Percentiles rank a stretch among this genome's conserved stretches.
These are phyloP conservation scores for Massariosphaeria phaeospora DNA, from an alignment of 495 filamentous ascomycete species.

Conservation along the genomic window DNA sequence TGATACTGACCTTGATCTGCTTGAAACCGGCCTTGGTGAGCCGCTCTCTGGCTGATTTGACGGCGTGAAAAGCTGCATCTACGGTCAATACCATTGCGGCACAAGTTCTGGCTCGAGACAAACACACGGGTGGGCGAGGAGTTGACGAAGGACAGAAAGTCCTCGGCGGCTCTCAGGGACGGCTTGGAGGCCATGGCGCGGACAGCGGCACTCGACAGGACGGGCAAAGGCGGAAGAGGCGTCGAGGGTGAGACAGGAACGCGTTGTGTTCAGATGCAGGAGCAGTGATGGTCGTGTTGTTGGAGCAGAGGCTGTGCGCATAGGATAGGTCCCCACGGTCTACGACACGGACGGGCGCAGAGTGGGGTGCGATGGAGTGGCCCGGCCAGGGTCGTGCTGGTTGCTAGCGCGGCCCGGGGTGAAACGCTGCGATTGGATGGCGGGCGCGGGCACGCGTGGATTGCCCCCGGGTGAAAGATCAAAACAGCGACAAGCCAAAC, in stretches of 20 bases:
- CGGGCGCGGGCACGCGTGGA: background rate
- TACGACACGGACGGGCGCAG: constrained; percentile 7
- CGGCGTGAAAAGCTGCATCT: constrained; percentile 82
- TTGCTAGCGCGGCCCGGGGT: background rate
- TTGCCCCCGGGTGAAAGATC: background rate
- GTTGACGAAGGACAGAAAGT: constrained; percentile 91
- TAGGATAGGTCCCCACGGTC: constrained; percentile 25
- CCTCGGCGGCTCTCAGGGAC: constrained; percentile 56
- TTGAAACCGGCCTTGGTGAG: constrained; percentile 78
- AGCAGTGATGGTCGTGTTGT: constrained; percentile 18
- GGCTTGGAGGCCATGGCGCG: constrained; percentile 33
- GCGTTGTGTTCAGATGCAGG: constrained; percentile 9
- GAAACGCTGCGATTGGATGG: constrained; percentile 14
- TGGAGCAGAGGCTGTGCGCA: constrained; percentile 1
- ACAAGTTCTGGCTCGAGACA: background rate
- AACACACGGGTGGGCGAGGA: constrained; percentile 85
- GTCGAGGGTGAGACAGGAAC: constrained; percentile 6
- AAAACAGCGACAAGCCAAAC: constrained; percentile 17
- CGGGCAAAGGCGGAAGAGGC: background rate
- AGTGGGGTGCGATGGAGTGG: constrained; percentile 7
- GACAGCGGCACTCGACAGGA: too few relatives aligned
- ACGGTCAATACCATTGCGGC: constrained; percentile 30
- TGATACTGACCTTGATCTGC: constrained; percentile 61
- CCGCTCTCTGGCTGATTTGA: constrained; percentile 67
- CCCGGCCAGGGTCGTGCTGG: background rate